phyloP scores from a whole-genome alignment of 1,284 basidiomycete species.

The Puccinia novopanici region DNA sequence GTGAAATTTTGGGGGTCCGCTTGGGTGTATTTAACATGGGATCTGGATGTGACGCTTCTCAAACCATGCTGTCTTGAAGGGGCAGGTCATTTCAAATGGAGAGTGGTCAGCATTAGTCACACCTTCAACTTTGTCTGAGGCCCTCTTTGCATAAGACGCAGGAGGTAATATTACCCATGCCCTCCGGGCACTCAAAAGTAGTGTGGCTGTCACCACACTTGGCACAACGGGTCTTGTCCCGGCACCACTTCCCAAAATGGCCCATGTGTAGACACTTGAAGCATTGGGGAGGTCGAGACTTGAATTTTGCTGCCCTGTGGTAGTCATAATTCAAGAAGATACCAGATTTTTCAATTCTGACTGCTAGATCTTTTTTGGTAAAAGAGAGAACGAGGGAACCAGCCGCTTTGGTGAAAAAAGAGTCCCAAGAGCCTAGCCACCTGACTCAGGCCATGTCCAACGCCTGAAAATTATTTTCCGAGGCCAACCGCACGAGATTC shows the following conservation, averaged over 20 bases:
- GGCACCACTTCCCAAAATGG: too few relatives aligned
- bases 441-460: background rate
- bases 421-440: background rate
- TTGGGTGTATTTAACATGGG: background rate
- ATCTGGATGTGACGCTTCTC: too few relatives aligned
- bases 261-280: constrained; percentile 4
- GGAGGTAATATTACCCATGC: too few relatives aligned
- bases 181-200: too few relatives aligned
- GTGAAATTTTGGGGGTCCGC: background rate
- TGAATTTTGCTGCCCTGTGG: too few relatives aligned
- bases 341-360: background rate
- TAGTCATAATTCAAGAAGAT: too few relatives aligned
- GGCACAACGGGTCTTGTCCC: too few relatives aligned
- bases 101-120: background rate
- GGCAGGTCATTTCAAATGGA: too few relatives aligned
- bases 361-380: background rate
- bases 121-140: background rate
- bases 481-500: background rate
- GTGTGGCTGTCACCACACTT: too few relatives aligned
- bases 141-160: background rate
- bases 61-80: too few relatives aligned
- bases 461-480: background rate
- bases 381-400: too few relatives aligned
- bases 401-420: background rate
- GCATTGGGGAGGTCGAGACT: background rate